Percentiles rank a stretch among this genome's conserved stretches.
These are phyloP conservation scores for Blastomyces gilchristii DNA, from an alignment of 2,329 filamentous ascomycete species.

Conservation along the genomic window DNA sequence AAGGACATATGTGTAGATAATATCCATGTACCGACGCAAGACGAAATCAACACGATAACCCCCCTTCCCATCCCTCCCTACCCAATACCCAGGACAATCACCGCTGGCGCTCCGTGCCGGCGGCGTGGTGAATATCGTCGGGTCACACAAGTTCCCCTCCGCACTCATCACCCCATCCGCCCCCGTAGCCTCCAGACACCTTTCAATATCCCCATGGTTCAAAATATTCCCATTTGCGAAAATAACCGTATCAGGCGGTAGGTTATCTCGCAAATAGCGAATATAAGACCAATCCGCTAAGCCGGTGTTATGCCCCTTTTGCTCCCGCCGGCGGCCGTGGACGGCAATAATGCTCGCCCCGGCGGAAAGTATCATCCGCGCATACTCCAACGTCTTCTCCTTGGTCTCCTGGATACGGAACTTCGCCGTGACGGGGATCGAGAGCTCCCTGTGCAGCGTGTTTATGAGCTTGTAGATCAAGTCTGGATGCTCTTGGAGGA, in stretches of 20 bases:
- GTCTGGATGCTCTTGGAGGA: slow-evolving; percentile 84
- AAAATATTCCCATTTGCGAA: slow-evolving; percentile 96
- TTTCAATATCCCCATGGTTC: slow-evolving; percentile 63
- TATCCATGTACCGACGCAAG: slow-evolving; percentile 78
- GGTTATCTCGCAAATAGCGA: slow-evolving; percentile 66
- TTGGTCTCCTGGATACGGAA: slow-evolving; percentile 80
- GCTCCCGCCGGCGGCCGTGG: slow-evolving; percentile 77
- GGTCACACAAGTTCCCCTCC: slow-evolving; percentile 89
- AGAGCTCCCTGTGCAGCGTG: slow-evolving; percentile 65
- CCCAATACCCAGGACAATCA: slow-evolving; percentile 64
- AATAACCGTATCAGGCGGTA: slow-evolving; percentile 80
- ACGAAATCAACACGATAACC: slow-evolving; percentile 86
- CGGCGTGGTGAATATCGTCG: slow-evolving; percentile 65
- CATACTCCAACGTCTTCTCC: slow-evolving; percentile 81
- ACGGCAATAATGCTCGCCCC: slow-evolving; percentile 91
- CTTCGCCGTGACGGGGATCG: slow-evolving; percentile 86
- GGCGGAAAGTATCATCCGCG: slow-evolving; percentile 71
- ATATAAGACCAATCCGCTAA: slow-evolving; percentile 87
- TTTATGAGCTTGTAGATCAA: slow-evolving; percentile 74
- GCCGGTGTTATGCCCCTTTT: slow-evolving; percentile 93
- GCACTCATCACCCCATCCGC: slow-evolving; percentile 93
- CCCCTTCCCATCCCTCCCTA: slow-evolving; percentile 63
- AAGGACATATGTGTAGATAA: slow-evolving; percentile 69
- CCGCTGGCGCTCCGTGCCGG: slow-evolving; percentile 54
- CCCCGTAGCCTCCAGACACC: slow-evolving; percentile 71